Evolutionary conservation across 2,329 filamentous ascomycete species (phyloP).

Genomic region (Fusarium bactridioides): DNA sequence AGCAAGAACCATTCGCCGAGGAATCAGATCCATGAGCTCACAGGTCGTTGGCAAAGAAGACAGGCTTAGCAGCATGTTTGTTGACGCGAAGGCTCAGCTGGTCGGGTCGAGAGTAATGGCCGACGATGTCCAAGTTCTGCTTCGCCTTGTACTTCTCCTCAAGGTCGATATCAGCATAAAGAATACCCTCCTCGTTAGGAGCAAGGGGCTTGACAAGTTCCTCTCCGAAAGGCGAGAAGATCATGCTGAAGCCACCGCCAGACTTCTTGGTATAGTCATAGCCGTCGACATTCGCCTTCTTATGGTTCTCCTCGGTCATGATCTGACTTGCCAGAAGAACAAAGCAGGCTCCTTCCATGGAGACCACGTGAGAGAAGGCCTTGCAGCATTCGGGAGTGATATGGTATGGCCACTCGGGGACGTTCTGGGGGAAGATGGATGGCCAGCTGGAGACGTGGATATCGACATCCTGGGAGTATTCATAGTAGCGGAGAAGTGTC

Average conservation of each 20-base stretch:
- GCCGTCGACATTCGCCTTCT: slow-evolving; percentile 40
- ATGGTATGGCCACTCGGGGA: slow-evolving; percentile 35
- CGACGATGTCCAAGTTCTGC: slow-evolving; percentile 49
- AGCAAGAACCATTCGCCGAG: neutral
- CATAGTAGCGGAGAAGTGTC: slow-evolving; percentile 56
- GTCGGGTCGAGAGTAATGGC: slow-evolving; percentile 48
- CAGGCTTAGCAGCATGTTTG: neutral
- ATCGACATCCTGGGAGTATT: slow-evolving; percentile 52
- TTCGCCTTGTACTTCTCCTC: slow-evolving; percentile 21
- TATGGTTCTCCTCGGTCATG: slow-evolving; percentile 50
- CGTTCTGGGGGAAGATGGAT: slow-evolving; percentile 9
- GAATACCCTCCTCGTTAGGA: slow-evolving; percentile 44
- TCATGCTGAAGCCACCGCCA: slow-evolving; percentile 41
- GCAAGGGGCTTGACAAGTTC: slow-evolving; percentile 39
- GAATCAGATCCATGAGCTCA: neutral
- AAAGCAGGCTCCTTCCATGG: slow-evolving; percentile 62
- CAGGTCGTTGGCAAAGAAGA: slow-evolving; percentile 5
- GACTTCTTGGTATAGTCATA: slow-evolving; percentile 39
- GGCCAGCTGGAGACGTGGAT: slow-evolving; percentile 60
- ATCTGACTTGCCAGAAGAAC: slow-evolving; percentile 62
- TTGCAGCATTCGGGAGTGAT: slow-evolving; percentile 37
- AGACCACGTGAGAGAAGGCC: slow-evolving; percentile 58
- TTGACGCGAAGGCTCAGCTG: slow-evolving; percentile 45
- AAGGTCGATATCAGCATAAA: slow-evolving; percentile 50
- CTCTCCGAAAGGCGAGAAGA: slow-evolving; percentile 44